Base-by-base conservation (phyloP, 2,329 filamentous ascomycete genomes). In the Penicillium janthinellum region DNA sequence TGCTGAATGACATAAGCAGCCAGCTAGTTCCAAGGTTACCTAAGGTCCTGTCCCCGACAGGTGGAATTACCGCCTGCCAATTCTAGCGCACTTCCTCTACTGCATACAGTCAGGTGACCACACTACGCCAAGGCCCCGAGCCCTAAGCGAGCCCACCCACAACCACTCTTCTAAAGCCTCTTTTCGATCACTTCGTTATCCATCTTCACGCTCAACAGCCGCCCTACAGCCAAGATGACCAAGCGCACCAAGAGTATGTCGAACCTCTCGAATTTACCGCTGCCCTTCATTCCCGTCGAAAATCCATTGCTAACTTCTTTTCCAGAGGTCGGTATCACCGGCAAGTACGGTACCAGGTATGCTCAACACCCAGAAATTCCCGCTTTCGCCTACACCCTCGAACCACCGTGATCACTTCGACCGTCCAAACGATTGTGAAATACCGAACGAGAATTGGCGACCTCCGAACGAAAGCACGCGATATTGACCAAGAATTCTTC, bases 321-420 rank as follows among this genome's bases (percentile, higher is more conserved):
- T 64, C 57, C 71, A 83, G 81, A 96, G 90, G 92, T 96, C 88
- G 92, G 92, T 82, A 93, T 97, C 82, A 97, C 94, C 86, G 91
- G 93, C 84, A 96, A 96, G 89, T 97, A 96, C 85, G 93, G 93
- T 87, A 93, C 90, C 80, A 91, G 92, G 89, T 96, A 90, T 82
- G 89, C 77, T 75, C 68, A 67, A 67, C 70, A 60, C 66, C 70
- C 66, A 65, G 28, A 12, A 55, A 53, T n/a, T 25, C 51, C 28
- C 54, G 35, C 25, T 59, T 52, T 58, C 64, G 58, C 56, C 60
- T 20, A 55, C 45, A 58, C 62, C 54, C 31, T 37, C 20, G 41
- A 28, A 44, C 41, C 8, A 38, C 52, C 52, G 52, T 55, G 52
- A 55, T 45, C 39, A 34, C 42, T 45, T 55, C 41, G 51, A 53